These are phyloP conservation scores for Fragaria ananassa DNA, from an alignment of 306 rosid species.

Conservation along the genomic window DNA sequence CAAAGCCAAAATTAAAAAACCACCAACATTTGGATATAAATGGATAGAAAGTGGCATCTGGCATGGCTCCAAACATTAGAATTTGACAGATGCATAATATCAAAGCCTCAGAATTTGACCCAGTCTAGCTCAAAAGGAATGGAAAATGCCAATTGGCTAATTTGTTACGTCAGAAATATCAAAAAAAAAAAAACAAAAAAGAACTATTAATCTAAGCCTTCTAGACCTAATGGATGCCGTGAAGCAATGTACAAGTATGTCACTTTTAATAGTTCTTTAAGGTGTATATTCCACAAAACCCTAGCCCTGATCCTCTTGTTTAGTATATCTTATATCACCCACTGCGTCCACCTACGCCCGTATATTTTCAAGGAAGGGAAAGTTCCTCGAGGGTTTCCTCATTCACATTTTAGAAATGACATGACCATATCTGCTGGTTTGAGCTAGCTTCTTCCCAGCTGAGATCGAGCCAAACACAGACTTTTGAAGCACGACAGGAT, in stretches of 20 bases:
- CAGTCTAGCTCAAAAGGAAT: slow-evolving; percentile 3
- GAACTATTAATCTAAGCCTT: slow-evolving; percentile 14
- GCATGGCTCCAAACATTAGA: not conserved
- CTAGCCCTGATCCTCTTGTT: slow-evolving; percentile 8
- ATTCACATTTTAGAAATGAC: slow-evolving; percentile 10
- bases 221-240: slow-evolving; percentile 46
- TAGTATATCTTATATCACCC: slow-evolving; percentile 19
- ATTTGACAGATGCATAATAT: not conserved
- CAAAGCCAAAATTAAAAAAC: not conserved
- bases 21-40: slow-evolving; percentile 3
- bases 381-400: slow-evolving; percentile 23
- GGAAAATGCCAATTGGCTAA: slow-evolving; percentile 33
- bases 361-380: slow-evolving; percentile 24
- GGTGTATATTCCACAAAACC: not conserved
- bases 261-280: slow-evolving; percentile 20
- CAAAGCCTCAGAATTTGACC: slow-evolving; percentile 28
- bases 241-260: slow-evolving; percentile 44
- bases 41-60: slow-evolving; percentile 13
- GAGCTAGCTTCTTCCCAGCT: not conserved
- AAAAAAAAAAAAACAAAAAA: slow-evolving; percentile 3
- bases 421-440: not conserved
- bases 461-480: slow-evolving; percentile 6
- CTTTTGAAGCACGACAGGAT: not conserved
- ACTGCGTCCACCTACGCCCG: slow-evolving; percentile 27
- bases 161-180: slow-evolving; percentile 28